phyloP scores from a whole-genome alignment of 148 eudicot species.

The Chenopodium suecicum region DNA sequence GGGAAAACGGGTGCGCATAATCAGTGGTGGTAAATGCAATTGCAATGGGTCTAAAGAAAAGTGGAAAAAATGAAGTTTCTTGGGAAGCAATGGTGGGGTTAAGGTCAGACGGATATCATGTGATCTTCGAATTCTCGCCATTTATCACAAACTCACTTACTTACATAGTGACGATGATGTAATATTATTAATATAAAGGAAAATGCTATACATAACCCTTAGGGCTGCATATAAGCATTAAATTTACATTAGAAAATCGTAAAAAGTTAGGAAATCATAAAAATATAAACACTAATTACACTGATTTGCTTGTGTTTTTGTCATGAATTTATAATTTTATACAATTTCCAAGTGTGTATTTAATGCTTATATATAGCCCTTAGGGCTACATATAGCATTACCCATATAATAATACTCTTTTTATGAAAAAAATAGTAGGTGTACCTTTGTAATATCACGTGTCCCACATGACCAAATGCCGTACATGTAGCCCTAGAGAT shows the following conservation, averaged over 20 bases:
- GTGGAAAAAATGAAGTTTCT: neutral
- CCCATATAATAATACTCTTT: no score
- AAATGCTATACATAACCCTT: no score
- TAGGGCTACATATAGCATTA: no score
- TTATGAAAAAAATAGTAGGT: no score
- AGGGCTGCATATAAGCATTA: no score
- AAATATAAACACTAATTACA: no score
- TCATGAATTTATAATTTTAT: no score
- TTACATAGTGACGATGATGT: neutral
- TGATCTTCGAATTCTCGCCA: neutral
- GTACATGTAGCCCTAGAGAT: neutral
- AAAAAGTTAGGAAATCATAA: no score
- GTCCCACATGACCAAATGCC: constrained; percentile 18
- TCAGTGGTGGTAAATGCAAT: neutral
- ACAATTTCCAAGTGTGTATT: no score
- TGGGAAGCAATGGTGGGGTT: neutral
- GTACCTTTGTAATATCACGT: constrained; percentile 7
- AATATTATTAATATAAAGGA: neutral
- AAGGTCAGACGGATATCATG: constrained; percentile 2
- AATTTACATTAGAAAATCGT: no score
- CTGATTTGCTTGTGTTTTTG: no score
- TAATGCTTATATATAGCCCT: no score
- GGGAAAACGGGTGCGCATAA: neutral
- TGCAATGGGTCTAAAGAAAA: neutral
- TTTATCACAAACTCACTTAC: neutral